Percentiles rank a stretch among this genome's conserved stretches.
Conservation (phyloP, 73 alveolate genomes). For the Tetrahymena elliotti region DNA sequence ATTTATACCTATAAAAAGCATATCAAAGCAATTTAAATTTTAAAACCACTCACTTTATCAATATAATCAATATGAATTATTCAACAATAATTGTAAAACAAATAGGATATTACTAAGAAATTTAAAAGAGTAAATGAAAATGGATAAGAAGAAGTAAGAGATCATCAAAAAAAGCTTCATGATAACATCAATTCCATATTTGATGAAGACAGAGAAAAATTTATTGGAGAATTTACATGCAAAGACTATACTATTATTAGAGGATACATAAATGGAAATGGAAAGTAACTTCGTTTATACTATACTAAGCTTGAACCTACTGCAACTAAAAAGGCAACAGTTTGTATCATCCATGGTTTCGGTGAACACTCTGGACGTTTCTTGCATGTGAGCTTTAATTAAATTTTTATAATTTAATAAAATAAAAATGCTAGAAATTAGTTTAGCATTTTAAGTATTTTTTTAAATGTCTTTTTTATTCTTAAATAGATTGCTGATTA, state of each 20-base stretch:
- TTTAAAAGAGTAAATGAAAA: not conserved
- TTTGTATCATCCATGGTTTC: slow-evolving; percentile 73
- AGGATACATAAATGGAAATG: slow-evolving; percentile 19
- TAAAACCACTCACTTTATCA: not conserved
- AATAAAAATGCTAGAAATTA: too few relatives aligned
- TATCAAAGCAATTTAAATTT: not conserved
- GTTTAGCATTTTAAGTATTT: too few relatives aligned
- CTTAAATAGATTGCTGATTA: slow-evolving; percentile 41
- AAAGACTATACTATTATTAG: slow-evolving; percentile 11
- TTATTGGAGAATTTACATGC: slow-evolving; percentile 27
- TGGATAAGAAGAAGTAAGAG: not conserved
- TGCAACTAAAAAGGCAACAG: slow-evolving; percentile 46
- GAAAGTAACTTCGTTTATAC: slow-evolving; percentile 25
- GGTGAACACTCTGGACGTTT: slow-evolving; percentile 78
- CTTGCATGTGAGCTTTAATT: slow-evolving; percentile 18
- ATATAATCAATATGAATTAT: not conserved
- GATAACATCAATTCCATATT: not conserved
- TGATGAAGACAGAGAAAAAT: slow-evolving; percentile 29
- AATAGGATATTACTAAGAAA: not conserved
- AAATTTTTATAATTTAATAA: too few relatives aligned
- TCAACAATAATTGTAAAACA: not conserved
- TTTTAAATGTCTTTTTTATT: not conserved
- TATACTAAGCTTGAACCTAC: slow-evolving; percentile 25
- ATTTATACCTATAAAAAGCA: too few relatives aligned
- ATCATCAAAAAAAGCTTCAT: not conserved